phyloP scores from a whole-genome alignment of 768 basidiomycete species.

The Wakefieldia striispora region DNA sequence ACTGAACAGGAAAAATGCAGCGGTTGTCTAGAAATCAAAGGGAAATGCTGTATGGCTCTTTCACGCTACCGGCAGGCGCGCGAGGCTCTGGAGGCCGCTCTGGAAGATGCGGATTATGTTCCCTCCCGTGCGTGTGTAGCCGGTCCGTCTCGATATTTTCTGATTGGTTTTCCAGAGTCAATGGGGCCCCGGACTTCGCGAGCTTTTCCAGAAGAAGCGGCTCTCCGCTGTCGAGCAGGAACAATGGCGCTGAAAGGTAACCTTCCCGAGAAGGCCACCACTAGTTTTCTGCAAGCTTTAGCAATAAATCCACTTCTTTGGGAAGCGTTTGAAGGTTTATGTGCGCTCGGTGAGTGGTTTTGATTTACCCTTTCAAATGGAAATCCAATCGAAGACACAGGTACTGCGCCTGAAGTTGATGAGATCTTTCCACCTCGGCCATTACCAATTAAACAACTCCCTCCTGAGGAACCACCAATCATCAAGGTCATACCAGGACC shows the following conservation, averaged over 20 bases:
- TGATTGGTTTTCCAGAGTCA: constrained; percentile 44
- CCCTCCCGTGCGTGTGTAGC: constrained; percentile 52
- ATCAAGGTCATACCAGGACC: constrained; percentile 42
- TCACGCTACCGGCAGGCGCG: constrained; percentile 77
- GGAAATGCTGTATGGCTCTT: constrained; percentile 67
- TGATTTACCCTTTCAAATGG: constrained; percentile 2
- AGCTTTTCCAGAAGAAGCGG: constrained; percentile 68
- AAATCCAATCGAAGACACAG: constrained; percentile 37
- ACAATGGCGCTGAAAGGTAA: constrained; percentile 77
- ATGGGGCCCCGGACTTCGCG: constrained; percentile 51
- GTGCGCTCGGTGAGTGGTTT: constrained; percentile 59
- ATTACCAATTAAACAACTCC: constrained; percentile 50
- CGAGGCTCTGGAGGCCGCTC: constrained; percentile 63
- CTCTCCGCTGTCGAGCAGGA: constrained; percentile 75
- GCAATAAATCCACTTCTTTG: constrained; percentile 75
- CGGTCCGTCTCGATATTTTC: constrained; percentile 6
- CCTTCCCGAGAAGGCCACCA: constrained; percentile 67
- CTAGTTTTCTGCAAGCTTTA: constrained; percentile 71
- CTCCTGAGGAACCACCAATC: constrained; percentile 49
- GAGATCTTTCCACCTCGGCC: constrained; percentile 67
- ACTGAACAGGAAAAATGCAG: constrained; percentile 60
- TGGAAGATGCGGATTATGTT: constrained; percentile 50
- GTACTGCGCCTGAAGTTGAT: constrained; percentile 68
- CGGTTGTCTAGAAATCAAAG: constrained; percentile 78
- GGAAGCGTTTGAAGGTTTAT: constrained; percentile 92